A percentile compares a stretch with the other conserved stretches of the same genome.
These are phyloP conservation scores for Termitomyces bulborhizus DNA, from an alignment of 768 basidiomycete genomes.

Conservation along the genomic window DNA sequence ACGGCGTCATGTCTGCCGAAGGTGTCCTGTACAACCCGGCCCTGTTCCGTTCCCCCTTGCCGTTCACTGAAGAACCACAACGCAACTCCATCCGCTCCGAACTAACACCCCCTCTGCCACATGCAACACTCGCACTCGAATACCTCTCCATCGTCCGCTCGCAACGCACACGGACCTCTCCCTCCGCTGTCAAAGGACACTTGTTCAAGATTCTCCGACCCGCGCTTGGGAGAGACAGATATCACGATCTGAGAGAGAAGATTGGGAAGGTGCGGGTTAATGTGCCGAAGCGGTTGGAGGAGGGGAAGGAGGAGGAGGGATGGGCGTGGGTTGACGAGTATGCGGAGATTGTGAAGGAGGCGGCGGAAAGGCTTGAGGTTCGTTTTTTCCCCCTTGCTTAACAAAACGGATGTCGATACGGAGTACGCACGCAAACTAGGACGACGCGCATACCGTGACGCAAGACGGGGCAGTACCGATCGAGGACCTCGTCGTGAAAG, in stretches of 20 bases:
- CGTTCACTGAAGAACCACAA: neutral
- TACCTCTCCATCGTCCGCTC: conserved; percentile 76
- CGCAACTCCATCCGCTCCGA: neutral
- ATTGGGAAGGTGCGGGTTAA: conserved; percentile 45
- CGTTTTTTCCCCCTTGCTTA: neutral
- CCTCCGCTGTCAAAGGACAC: conserved; percentile 80
- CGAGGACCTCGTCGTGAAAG: conserved; percentile 27
- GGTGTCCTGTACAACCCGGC: conserved; percentile 92
- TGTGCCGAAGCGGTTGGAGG: neutral
- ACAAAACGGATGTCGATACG: neutral
- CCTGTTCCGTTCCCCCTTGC: conserved; percentile 41
- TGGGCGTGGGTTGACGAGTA: conserved; percentile 44
- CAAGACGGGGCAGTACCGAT: conserved; percentile 14
- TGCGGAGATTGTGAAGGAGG: conserved; percentile 48
- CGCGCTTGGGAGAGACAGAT: conserved; percentile 49
- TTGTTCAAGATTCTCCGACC: conserved; percentile 90
- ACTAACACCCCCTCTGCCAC: conserved; percentile 42
- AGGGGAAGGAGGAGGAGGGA: conserved; percentile 24
- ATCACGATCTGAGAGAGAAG: conserved; percentile 60
- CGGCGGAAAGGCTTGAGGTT: conserved; percentile 50
- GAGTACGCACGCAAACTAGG: conserved; percentile 16
- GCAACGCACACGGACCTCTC: conserved; percentile 58
- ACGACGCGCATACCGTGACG: conserved; percentile 13
- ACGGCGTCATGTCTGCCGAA: conserved; percentile 94
- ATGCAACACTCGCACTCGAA: conserved; percentile 63